Evolutionary conservation across 495 filamentous ascomycete genomes (phyloP).

Genomic region (Aspergillus affinis): DNA sequence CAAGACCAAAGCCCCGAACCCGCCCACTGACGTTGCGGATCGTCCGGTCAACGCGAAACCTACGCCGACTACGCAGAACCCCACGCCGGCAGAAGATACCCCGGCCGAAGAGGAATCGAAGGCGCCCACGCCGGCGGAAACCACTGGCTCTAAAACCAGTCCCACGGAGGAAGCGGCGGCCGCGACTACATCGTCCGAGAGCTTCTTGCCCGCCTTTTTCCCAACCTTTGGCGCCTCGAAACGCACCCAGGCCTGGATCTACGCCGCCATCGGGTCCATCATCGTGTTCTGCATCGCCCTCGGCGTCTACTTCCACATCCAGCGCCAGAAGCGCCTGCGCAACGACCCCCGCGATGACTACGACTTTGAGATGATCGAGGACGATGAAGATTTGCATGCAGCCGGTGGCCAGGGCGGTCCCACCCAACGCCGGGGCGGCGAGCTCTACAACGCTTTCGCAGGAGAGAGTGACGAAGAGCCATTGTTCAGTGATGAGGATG

Average conservation of each 20-base stretch:
- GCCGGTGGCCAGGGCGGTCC: slow-evolving; percentile 37
- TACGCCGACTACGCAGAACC: slow-evolving; percentile 31
- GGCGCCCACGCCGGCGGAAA: background rate
- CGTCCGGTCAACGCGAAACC: slow-evolving; percentile 71
- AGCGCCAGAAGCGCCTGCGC: slow-evolving; percentile 71
- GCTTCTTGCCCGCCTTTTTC: slow-evolving; percentile 84
- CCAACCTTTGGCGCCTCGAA: slow-evolving; percentile 94
- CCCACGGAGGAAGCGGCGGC: slow-evolving; percentile 44
- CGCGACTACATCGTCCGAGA: slow-evolving; percentile 41
- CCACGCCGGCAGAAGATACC: slow-evolving; percentile 25
- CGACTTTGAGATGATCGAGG: slow-evolving; percentile 89
- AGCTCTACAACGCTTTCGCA: slow-evolving; percentile 94
- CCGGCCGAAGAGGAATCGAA: slow-evolving; percentile 25
- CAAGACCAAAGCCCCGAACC: slow-evolving; percentile 41
- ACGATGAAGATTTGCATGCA: slow-evolving; percentile 71
- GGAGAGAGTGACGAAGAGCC: slow-evolving; percentile 70
- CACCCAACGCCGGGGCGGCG: slow-evolving; percentile 63
- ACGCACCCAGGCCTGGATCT: slow-evolving; percentile 92
- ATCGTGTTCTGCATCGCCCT: slow-evolving; percentile 79
- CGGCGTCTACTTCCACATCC: slow-evolving; percentile 74
- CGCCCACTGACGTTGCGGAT: slow-evolving; percentile 69
- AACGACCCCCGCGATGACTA: slow-evolving; percentile 82
- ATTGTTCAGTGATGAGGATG: slow-evolving; percentile 58
- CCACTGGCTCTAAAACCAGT: slow-evolving; percentile 33
- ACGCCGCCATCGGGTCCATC: slow-evolving; percentile 80